A percentile compares a stretch with the other conserved stretches of the same genome.
These are phyloP conservation scores for Sclerotiophoma versabilis DNA, from an alignment of 2,329 filamentous ascomycete species.

Conservation along the genomic window DNA sequence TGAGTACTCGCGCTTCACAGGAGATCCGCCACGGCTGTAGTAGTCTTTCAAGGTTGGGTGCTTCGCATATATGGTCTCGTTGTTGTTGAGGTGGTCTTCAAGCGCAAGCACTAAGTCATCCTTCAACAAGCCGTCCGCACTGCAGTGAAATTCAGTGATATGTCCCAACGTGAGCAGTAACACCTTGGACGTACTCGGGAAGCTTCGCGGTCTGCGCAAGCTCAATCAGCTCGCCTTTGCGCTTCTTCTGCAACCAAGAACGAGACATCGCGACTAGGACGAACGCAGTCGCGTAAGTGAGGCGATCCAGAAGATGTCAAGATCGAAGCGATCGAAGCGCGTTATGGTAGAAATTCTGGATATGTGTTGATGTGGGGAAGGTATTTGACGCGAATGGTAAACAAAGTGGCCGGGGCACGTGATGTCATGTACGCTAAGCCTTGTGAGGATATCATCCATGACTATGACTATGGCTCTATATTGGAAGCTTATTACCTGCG, in stretches of 20 bases:
- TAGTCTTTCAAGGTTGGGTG: conserved; percentile 75
- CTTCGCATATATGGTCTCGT: conserved; percentile 69
- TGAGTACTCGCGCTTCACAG: conserved; percentile 56
- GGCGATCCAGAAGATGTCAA: conserved; percentile 53
- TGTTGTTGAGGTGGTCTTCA: conserved; percentile 57
- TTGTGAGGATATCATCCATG: background rate
- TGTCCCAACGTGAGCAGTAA: background rate
- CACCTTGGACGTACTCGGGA: conserved; percentile 67
- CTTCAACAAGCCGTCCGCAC: conserved; percentile 76
- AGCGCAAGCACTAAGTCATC: conserved; percentile 70
- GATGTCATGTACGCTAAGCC: conserved; percentile 21
- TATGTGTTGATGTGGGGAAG: conserved; percentile 34
- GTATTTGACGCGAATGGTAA: conserved; percentile 31
- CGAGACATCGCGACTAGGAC: conserved; percentile 63
- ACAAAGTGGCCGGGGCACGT: conserved; percentile 31
- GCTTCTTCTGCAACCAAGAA: conserved; percentile 80
- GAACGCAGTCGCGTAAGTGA: conserved; percentile 54
- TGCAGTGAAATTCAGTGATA: conserved; percentile 48
- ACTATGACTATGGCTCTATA: background rate
- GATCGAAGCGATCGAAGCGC: conserved; percentile 22
- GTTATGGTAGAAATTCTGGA: conserved; percentile 23
- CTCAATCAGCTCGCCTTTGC: conserved; percentile 79
- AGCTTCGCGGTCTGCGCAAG: conserved; percentile 75
- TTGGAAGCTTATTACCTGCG: background rate
- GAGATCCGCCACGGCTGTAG: conserved; percentile 71